Conservation (phyloP, 306 rosid species). For the Oemleria cerasiformis region DNA sequence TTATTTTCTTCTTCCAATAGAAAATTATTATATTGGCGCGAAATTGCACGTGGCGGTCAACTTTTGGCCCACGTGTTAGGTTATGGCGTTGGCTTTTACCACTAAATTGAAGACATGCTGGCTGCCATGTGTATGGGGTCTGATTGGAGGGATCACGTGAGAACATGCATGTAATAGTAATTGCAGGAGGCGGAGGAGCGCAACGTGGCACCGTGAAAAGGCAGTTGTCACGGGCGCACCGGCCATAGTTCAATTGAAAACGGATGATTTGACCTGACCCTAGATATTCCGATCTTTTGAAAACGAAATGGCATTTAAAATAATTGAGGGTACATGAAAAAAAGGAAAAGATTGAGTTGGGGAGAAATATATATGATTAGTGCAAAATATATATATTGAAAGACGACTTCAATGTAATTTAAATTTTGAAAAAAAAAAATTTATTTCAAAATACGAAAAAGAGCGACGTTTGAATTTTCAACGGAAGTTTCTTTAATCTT, state of each 20-base stretch:
- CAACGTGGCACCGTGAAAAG: neutral
- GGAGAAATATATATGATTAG: neutral
- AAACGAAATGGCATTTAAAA: neutral
- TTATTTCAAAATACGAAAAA: too few relatives aligned
- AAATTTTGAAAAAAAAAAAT: too few relatives aligned
- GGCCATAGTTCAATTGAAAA: neutral
- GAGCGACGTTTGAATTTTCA: too few relatives aligned
- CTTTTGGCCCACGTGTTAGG: constrained; percentile 7
- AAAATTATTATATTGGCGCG: neutral
- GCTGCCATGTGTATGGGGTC: neutral
- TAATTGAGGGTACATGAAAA: neutral
- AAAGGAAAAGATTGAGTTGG: neutral
- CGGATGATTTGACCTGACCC: neutral
- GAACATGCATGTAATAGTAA: neutral
- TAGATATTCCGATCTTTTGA: neutral
- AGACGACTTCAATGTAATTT: too few relatives aligned
- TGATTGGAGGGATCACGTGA: constrained; percentile 3
- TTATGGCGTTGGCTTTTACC: neutral
- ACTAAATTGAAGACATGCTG: neutral
- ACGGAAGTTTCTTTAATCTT: too few relatives aligned
- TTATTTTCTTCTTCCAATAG: too few relatives aligned
- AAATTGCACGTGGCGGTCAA: neutral
- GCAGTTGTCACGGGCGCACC: constrained; percentile 16
- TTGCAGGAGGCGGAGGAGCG: constrained; percentile 15
- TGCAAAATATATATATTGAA: too few relatives aligned